Conservation (phyloP, 495 filamentous ascomycete genomes). For the Chaetomium tenue region DNA sequence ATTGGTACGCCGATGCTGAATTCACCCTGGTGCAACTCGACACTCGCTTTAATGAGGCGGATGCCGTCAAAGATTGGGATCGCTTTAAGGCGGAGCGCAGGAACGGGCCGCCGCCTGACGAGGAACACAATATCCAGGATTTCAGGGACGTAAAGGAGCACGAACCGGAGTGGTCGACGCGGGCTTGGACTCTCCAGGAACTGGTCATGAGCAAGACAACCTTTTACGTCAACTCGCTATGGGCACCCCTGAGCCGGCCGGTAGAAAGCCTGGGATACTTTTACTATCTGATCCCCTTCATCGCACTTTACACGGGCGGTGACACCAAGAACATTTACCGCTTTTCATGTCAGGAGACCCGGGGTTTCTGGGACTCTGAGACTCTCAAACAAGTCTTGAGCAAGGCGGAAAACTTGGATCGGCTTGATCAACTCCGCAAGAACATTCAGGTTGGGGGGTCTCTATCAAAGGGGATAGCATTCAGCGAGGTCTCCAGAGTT, state of each 20-base stretch:
- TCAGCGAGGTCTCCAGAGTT: neutral
- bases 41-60: slow-evolving; percentile 27
- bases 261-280: slow-evolving; percentile 42
- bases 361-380: neutral
- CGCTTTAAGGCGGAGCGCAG: slow-evolving; percentile 25
- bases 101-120: neutral
- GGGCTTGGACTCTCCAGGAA: slow-evolving; percentile 53
- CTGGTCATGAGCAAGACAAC: slow-evolving; percentile 50
- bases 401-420: too few relatives aligned
- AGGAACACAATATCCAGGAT: slow-evolving; percentile 22
- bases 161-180: slow-evolving; percentile 42
- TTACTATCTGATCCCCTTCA: slow-evolving; percentile 43
- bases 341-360: neutral
- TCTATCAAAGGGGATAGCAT: neutral
- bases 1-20: slow-evolving; percentile 51
- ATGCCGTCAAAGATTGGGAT: slow-evolving; percentile 33
- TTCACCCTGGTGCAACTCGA: slow-evolving; percentile 50
- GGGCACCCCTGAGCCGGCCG: slow-evolving; percentile 38
- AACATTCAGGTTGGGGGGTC: neutral
- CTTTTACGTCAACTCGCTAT: slow-evolving; percentile 45
- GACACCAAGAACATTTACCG: slow-evolving; percentile 29
- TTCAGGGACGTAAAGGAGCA: slow-evolving; percentile 28
- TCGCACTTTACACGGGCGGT: slow-evolving; percentile 34
- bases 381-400: neutral
- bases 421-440: neutral